Percentiles rank a stretch among this genome's conserved stretches.
phyloP scores from a whole-genome alignment of 495 filamentous ascomycete genomes.

The Cercophora scortea region DNA sequence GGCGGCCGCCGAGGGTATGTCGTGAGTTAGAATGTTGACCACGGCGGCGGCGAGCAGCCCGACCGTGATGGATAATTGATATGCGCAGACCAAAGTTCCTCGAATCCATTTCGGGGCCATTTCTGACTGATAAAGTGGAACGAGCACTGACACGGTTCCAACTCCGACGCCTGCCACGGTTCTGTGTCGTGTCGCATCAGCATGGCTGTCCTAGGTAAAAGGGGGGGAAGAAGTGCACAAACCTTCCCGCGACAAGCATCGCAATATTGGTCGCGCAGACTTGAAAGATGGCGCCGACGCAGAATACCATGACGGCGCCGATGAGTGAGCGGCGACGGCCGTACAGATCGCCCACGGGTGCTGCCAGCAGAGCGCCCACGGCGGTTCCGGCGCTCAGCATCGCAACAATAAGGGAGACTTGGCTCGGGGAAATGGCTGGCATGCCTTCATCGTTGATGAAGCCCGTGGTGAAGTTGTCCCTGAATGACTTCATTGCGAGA shows the following conservation, averaged over 20 bases:
- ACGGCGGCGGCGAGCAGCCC: constrained; percentile 76
- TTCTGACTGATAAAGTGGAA: constrained; percentile 86
- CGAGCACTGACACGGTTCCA: constrained; percentile 71
- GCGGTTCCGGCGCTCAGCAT: constrained; percentile 88
- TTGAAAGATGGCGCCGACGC: constrained; percentile 74
- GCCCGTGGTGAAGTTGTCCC: constrained; percentile 63
- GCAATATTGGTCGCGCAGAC: constrained; percentile 59
- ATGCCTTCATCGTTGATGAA: constrained; percentile 39
- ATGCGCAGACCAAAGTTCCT: constrained; percentile 82
- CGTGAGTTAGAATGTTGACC: constrained; percentile 70
- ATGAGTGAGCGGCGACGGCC: constrained; percentile 76
- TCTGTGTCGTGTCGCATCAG: constrained; percentile 20
- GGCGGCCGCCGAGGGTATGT: constrained; percentile 51
- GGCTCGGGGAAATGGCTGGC: constrained; percentile 48
- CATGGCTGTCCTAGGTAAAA: background rate
- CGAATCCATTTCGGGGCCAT: constrained; percentile 87
- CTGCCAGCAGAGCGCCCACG: constrained; percentile 65
- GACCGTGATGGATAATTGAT: constrained; percentile 83
- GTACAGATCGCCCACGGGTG: constrained; percentile 64
- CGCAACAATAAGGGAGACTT: constrained; percentile 72
- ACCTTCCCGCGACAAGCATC: constrained; percentile 50
- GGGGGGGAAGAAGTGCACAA: constrained; percentile 11
- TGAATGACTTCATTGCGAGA: constrained; percentile 78
- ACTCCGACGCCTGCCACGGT: constrained; percentile 76
- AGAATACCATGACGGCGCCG: constrained; percentile 62